A percentile compares a stretch with the other conserved stretches of the same genome.
Evolutionary conservation across 2,329 filamentous ascomycete genomes (phyloP).

Genomic region (Cadophora sp.): DNA sequence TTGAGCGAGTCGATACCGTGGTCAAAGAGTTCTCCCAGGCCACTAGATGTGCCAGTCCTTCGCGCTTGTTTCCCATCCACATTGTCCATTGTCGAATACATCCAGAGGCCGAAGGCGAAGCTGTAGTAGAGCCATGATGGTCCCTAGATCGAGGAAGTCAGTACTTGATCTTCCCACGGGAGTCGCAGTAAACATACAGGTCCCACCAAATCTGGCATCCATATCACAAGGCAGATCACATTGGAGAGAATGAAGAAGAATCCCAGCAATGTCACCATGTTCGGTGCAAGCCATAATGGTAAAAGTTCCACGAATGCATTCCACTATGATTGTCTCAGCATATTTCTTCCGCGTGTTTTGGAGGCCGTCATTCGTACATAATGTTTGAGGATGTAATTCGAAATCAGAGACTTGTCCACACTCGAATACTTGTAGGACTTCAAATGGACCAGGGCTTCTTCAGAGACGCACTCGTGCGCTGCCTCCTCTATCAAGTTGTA

Average conservation of each 20-base stretch:
- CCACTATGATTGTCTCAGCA: slow-evolving; percentile 68
- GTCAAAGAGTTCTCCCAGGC: slow-evolving; percentile 95
- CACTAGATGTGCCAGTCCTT: slow-evolving; percentile 92
- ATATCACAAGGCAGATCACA: slow-evolving; percentile 73
- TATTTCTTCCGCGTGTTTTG: slow-evolving; percentile 17
- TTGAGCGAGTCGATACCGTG: slow-evolving; percentile 98
- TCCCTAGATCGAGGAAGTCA: slow-evolving; percentile 58
- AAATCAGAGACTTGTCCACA: slow-evolving; percentile 94
- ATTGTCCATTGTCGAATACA: slow-evolving; percentile 99
- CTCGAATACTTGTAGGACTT: slow-evolving; percentile 97
- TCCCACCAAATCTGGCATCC: slow-evolving; percentile 88
- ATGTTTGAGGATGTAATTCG: slow-evolving; percentile 90
- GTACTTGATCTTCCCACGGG: slow-evolving; percentile 8
- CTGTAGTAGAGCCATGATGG: slow-evolving; percentile 95
- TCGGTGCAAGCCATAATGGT: slow-evolving; percentile 95
- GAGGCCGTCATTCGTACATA: slow-evolving; percentile 70
- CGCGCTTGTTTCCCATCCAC: slow-evolving; percentile 97
- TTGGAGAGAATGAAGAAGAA: slow-evolving; percentile 95
- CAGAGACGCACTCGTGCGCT: slow-evolving; percentile 77
- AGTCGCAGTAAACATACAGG: slow-evolving; percentile 65
- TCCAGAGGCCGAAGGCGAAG: slow-evolving; percentile 94
- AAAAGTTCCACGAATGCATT: slow-evolving; percentile 92
- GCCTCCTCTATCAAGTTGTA: slow-evolving; percentile 52
- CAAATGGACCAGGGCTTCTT: slow-evolving; percentile 89
- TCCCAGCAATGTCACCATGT: slow-evolving; percentile 94